Evolutionary conservation across 2,329 filamentous ascomycete genomes (phyloP).

Genomic region (Ilyonectria robusta): DNA sequence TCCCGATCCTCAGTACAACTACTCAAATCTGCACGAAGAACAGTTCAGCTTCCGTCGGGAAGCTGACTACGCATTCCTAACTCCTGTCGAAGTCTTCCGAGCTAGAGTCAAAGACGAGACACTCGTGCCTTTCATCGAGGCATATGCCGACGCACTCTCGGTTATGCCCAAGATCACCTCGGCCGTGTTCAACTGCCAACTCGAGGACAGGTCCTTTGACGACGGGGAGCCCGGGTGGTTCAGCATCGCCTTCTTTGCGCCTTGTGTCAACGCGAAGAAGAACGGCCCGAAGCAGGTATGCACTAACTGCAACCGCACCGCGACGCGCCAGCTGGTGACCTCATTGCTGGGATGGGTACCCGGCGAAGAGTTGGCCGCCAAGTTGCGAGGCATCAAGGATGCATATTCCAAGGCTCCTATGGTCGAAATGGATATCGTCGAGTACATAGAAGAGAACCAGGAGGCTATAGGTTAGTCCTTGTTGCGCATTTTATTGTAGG

Average conservation of each 20-base stretch:
- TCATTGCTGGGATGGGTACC: conserved; percentile 19
- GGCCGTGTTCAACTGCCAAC: conserved; percentile 5
- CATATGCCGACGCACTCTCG: conserved; percentile 12
- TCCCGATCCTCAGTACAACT: background rate
- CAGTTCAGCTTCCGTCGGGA: conserved; percentile 11
- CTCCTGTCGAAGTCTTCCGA: background rate
- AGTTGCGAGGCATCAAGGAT: conserved; percentile 20
- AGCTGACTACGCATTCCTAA: background rate
- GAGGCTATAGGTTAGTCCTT: too few species aligned
- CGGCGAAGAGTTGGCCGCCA: conserved; percentile 10
- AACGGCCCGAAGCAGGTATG: conserved; percentile 2
- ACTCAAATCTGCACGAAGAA: conserved; percentile 13
- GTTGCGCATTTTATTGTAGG: too few species aligned
- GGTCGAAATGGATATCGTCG: conserved; percentile 5
- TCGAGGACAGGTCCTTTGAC: background rate
- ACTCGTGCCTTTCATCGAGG: conserved; percentile 14
- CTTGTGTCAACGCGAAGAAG: conserved; percentile 4
- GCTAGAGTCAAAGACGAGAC: background rate
- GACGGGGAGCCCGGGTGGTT: conserved; percentile 7
- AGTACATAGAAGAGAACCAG: too few species aligned
- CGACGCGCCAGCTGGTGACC: conserved; percentile 18
- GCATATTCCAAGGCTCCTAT: conserved; percentile 14
- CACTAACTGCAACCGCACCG: conserved; percentile 4
- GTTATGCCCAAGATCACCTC: conserved; percentile 22
- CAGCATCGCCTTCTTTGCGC: conserved; percentile 17